phyloP scores from a whole-genome alignment of 768 basidiomycete genomes.

The Mycena floridula region DNA sequence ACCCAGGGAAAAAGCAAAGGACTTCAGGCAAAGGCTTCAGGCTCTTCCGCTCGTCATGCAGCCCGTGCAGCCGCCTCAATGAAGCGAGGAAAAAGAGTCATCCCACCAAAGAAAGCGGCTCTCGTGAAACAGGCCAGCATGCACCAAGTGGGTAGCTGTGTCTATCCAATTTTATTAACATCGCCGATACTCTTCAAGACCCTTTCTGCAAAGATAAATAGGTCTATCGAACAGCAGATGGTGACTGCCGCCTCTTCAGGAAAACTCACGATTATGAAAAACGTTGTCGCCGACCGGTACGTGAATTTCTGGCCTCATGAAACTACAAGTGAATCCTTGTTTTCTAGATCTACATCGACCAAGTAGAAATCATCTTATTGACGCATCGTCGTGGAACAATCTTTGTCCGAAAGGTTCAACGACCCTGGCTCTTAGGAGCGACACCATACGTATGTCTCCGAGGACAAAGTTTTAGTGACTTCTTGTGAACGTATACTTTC shows the following conservation, averaged over 20 bases:
- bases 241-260: slow-evolving; percentile 83
- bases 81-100: slow-evolving; percentile 74
- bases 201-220: slow-evolving; percentile 86
- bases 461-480: too few species aligned
- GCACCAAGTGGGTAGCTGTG: slow-evolving; percentile 64
- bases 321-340: slow-evolving; percentile 21
- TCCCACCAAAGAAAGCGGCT: slow-evolving; percentile 76
- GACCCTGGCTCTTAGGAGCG: too few species aligned
- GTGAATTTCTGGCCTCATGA: too few species aligned
- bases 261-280: slow-evolving; percentile 91
- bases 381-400: too few species aligned
- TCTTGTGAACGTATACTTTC: too few species aligned
- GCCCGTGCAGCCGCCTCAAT: slow-evolving; percentile 61
- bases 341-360: slow-evolving; percentile 1
- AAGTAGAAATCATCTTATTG: too few species aligned
- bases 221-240: slow-evolving; percentile 89
- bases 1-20: slow-evolving; percentile 86
- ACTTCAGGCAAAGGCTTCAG: slow-evolving; percentile 44
- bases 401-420: too few species aligned
- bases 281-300: slow-evolving; percentile 43
- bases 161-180: too few species aligned
- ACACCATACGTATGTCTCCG: too few species aligned
- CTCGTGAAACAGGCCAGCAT: slow-evolving; percentile 71
- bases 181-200: slow-evolving; percentile 40
- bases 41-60: slow-evolving; percentile 47